These are phyloP conservation scores for Cadophora luteo-olivacea DNA, from an alignment of 2,329 filamentous ascomycete genomes.

Conservation along the genomic window DNA sequence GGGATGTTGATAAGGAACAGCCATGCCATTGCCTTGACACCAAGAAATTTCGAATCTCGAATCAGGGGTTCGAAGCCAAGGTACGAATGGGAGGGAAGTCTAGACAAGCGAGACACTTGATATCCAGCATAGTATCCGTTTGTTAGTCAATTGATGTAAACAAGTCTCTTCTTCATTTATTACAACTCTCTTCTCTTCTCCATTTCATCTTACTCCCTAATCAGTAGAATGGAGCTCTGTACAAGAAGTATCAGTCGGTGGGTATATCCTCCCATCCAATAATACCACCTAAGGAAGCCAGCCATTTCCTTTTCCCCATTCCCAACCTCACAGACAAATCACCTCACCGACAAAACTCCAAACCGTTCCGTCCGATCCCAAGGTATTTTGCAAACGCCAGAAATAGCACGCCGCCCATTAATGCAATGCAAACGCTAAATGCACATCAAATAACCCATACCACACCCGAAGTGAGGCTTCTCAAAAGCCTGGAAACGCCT, in stretches of 20 bases:
- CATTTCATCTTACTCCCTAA: not conserved
- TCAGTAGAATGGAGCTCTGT: constrained; percentile 6
- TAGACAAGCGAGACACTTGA: too few species aligned
- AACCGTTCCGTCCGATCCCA: constrained; percentile 1
- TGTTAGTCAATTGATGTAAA: not conserved
- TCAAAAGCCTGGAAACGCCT: constrained; percentile 41
- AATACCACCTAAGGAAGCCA: not conserved
- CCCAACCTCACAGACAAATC: not conserved
- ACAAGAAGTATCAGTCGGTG: not conserved
- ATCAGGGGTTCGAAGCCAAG: not conserved
- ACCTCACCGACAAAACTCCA: not conserved
- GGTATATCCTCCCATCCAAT: not conserved
- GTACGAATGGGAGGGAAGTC: not conserved
- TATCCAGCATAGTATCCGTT: too few species aligned
- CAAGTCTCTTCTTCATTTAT: not conserved
- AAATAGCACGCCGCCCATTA: not conserved
- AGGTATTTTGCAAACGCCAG: constrained; percentile 23
- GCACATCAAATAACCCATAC: constrained; percentile 20
- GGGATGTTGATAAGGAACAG: constrained; percentile 14
- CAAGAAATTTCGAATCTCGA: not conserved
- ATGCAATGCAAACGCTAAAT: constrained; percentile 29
- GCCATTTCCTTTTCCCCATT: not conserved
- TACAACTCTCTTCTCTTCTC: too few species aligned
- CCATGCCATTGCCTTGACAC: not conserved
- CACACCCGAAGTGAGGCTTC: constrained; percentile 14